Evolutionary conservation across 2,329 filamentous ascomycete genomes (phyloP), one percentile per base, ranked within the genome.

Genomic region (Aspergillus sp.): DNA sequence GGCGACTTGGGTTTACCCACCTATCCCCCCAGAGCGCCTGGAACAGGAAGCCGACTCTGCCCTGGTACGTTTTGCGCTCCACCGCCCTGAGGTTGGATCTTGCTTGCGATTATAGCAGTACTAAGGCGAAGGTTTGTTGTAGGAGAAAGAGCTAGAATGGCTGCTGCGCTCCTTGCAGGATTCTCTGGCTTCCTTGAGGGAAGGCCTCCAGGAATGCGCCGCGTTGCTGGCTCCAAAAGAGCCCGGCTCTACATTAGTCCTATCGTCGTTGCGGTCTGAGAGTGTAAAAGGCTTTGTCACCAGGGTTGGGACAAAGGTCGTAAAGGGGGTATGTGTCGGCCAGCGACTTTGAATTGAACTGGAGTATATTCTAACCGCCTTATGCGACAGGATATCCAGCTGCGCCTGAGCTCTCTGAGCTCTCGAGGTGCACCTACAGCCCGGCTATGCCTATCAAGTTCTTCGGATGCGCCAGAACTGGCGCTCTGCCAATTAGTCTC

Each of bases 231-330:
- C 91, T 7, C 92, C 93, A 1, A 84, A 88, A 62, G 91, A 96
- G 70, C 87, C 89, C 1, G 92, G 92, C 8, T 93, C 88, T 66
- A 99, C 93, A 1, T 85, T 99, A 27, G 93, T 95, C 31, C 83
- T 99, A 64, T 95, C 90, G 61, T 96, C 93, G 14, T 84, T 89
- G 56, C 86, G 93, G 56, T 93, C 91, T 55, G 95, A 99, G 78
- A 86, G 85, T 64, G 87, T 98, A 62, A 99, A 99, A 75, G 95
- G 95, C 17, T 90, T 91, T 67, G 86, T 98, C 59, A 98, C 93
- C 1, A 86, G 95, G 54, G 86, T 96, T 37, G 95, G 95, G 40
- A 91, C 91, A n/a, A 86, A 89, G 52, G 89, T 99, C 62, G 89
- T 96, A 62, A 96, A 96, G 73, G 93, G 92, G 64, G 90, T 93